Evolutionary conservation across 768 basidiomycete genomes (phyloP).

Genomic region (Hypholoma fasciculare): DNA sequence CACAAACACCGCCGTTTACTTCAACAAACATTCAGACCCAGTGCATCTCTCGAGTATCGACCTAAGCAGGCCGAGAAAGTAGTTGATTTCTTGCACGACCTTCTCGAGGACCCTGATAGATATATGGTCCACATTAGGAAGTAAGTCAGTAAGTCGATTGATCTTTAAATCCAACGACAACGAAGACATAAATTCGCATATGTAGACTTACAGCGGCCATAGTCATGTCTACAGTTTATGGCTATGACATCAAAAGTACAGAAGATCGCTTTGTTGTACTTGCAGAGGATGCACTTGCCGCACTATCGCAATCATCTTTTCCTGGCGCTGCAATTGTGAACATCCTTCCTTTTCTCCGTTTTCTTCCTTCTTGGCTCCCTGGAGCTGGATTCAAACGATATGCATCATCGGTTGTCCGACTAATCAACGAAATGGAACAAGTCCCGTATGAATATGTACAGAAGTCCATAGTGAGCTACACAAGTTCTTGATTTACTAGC

Average conservation of each 20-base stretch:
- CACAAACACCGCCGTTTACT: conserved; percentile 25
- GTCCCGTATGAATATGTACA: neutral
- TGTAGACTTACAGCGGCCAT: neutral
- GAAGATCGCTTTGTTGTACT: neutral
- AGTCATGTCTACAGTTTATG: conserved; percentile 14
- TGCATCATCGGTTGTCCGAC: neutral
- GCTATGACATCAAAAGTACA: conserved; percentile 7
- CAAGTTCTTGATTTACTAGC: too few relatives aligned
- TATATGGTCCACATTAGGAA: conserved; percentile 8
- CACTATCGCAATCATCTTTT: neutral
- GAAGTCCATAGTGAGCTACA: neutral
- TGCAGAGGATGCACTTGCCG: conserved; percentile 8
- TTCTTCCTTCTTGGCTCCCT: conserved; percentile 17
- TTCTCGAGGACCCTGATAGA: conserved; percentile 9
- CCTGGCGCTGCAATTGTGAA: conserved; percentile 14
- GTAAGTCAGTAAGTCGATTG: conserved; percentile 1
- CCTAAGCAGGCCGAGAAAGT: conserved; percentile 23
- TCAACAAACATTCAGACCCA: conserved; percentile 24
- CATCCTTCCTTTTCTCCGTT: conserved; percentile 8
- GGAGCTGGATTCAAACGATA: conserved; percentile 10
- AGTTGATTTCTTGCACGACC: conserved; percentile 11
- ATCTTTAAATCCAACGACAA: neutral
- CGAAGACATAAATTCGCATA: neutral
- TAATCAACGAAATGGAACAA: neutral
- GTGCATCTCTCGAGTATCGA: conserved; percentile 17